Percentiles rank a stretch among this genome's conserved stretches.
Evolutionary conservation across 1,139 yeast genomes (phyloP).

Genomic region (Debaryomycetaceae sp.): DNA sequence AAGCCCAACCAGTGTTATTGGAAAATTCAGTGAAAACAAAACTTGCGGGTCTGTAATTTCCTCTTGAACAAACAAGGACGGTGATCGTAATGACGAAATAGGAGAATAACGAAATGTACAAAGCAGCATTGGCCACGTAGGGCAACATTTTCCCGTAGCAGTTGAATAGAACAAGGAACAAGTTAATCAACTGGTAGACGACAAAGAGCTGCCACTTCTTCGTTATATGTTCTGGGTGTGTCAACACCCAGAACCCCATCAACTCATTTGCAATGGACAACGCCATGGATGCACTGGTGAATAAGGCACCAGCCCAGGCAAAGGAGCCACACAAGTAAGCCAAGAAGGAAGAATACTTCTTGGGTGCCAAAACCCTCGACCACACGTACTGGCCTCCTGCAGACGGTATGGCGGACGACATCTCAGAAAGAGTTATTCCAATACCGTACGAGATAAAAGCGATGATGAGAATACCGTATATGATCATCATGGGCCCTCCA

Average conservation of each 20-base stretch:
- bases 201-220: conserved; percentile 53
- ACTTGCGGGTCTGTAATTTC: conserved; percentile 31
- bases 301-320: conserved; percentile 57
- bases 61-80: conserved; percentile 35
- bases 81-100: conserved; percentile 34
- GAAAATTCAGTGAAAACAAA: conserved; percentile 38
- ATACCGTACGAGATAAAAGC: conserved; percentile 43
- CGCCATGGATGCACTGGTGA: conserved; percentile 55
- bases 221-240: conserved; percentile 40
- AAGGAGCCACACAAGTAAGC: conserved; percentile 55
- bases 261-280: conserved; percentile 46
- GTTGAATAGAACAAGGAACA: conserved; percentile 32
- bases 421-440: conserved; percentile 43
- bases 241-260: conserved; percentile 48
- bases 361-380: conserved; percentile 55
- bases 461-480: conserved; percentile 64
- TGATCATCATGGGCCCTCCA: conserved; percentile 66
- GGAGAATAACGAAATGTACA: conserved; percentile 35
- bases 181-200: conserved; percentile 39
- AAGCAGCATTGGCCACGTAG: conserved; percentile 29
- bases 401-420: conserved; percentile 51
- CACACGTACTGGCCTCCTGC: conserved; percentile 64
- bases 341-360: conserved; percentile 41
- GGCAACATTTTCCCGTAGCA: conserved; percentile 38
- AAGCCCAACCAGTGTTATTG: conserved; percentile 40